Percentiles rank a stretch among this genome's conserved stretches.
These are phyloP conservation scores for Bolboschoenus planiculmis DNA, from an alignment of 176 grass and related monocot genomes.

Conservation along the genomic window DNA sequence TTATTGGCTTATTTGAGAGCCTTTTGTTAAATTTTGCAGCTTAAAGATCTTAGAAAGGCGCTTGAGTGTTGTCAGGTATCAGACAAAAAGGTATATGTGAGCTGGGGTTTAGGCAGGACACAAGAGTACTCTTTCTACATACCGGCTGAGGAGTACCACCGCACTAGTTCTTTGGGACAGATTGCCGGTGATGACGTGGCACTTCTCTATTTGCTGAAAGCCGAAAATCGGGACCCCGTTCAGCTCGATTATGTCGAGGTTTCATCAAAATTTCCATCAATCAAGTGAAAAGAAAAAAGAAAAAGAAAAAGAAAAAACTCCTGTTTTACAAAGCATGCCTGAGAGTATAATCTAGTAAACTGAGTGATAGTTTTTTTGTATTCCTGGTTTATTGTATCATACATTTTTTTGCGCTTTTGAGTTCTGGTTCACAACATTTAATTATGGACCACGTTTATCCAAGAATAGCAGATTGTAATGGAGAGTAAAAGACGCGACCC, in stretches of 20 bases:
- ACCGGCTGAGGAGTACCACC: background rate
- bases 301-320: background rate
- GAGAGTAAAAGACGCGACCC: no score
- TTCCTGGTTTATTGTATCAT: background rate
- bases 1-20: background rate
- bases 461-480: no score
- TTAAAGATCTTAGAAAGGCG: background rate
- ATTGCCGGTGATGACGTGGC: background rate
- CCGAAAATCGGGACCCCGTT: background rate
- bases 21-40: background rate
- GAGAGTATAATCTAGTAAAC: no score
- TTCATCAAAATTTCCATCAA: background rate
- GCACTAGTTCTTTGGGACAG: background rate
- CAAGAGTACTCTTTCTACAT: background rate
- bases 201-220: background rate
- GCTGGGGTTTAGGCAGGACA: background rate
- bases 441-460: no score
- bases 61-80: background rate
- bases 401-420: background rate
- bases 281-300: no score
- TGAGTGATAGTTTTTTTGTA: background rate
- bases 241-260: background rate
- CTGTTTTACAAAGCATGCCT: background rate
- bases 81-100: background rate
- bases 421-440: no score